phyloP scores from a whole-genome alignment of 2,329 filamentous ascomycete species.

The Blastomyces emzantsi region DNA sequence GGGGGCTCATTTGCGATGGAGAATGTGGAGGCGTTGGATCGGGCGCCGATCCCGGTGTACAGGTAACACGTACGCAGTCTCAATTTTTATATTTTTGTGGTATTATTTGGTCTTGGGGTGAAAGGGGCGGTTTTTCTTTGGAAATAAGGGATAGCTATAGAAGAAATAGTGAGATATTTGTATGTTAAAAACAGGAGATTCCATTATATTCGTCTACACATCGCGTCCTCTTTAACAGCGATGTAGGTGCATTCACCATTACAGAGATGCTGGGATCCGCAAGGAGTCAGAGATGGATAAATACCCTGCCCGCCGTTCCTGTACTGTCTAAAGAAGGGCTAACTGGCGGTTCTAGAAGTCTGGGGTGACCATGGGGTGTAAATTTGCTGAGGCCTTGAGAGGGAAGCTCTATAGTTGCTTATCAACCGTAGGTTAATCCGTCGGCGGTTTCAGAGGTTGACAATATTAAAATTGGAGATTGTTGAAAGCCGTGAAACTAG shows the following conservation, averaged over 20 bases:
- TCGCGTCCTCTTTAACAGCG: not conserved
- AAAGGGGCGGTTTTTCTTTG: not conserved
- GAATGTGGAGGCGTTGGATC: slow-evolving; percentile 10
- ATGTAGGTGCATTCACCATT: not conserved
- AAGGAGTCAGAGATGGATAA: not conserved
- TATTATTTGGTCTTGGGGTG: not conserved
- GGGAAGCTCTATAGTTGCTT: not conserved
- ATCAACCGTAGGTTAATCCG: not conserved
- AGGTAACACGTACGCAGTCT: not conserved
- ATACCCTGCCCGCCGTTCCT: too few species aligned
- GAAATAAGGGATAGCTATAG: not conserved
- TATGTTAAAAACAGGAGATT: not conserved
- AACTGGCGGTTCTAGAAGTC: not conserved
- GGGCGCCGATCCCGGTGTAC: not conserved
- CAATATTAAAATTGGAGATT: not conserved
- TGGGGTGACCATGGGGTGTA: too few species aligned
- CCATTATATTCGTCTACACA: not conserved
- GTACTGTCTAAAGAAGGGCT: too few species aligned
- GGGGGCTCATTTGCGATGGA: slow-evolving; percentile 35
- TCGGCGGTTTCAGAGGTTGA: not conserved
- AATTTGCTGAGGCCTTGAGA: not conserved
- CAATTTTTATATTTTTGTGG: not conserved
- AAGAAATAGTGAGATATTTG: not conserved
- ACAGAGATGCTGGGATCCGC: not conserved
- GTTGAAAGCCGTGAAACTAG: not conserved